phyloP scores from a whole-genome alignment of 768 basidiomycete genomes.

The Russula lepida region DNA sequence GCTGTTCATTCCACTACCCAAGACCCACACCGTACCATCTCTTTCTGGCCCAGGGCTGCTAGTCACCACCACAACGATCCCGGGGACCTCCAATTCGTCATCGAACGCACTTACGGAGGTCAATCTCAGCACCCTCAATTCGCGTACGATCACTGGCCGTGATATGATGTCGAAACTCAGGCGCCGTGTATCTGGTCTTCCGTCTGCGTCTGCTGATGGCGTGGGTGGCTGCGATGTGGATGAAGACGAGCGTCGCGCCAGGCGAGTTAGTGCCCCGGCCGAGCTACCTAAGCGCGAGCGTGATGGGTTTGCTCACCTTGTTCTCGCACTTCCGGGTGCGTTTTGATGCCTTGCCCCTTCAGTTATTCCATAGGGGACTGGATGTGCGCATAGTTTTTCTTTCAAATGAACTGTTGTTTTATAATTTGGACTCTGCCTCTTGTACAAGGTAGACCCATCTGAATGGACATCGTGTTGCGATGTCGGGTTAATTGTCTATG shows the following conservation, averaged over 20 bases:
- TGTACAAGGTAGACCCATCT: not conserved
- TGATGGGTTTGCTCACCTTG: constrained; percentile 49
- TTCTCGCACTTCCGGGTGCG: constrained; percentile 49
- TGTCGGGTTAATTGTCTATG: not conserved
- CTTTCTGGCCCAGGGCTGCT: constrained; percentile 34
- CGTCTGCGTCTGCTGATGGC: constrained; percentile 17
- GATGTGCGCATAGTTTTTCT: not conserved
- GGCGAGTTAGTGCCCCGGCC: constrained; percentile 55
- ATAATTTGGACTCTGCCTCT: not conserved
- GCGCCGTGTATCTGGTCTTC: constrained; percentile 37
- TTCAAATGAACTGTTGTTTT: not conserved
- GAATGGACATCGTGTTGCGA: not conserved
- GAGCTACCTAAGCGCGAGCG: constrained; percentile 46
- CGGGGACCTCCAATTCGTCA: constrained; percentile 37
- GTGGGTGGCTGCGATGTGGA: constrained; percentile 27
- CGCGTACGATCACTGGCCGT: constrained; percentile 46
- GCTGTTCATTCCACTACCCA: constrained; percentile 23
- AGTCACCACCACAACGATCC: constrained; percentile 42
- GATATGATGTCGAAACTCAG: constrained; percentile 60
- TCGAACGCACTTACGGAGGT: constrained; percentile 43
- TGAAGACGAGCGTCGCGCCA: constrained; percentile 30
- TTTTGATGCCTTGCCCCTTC: constrained; percentile 34
- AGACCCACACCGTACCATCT: constrained; percentile 31
- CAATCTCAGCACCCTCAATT: constrained; percentile 42
- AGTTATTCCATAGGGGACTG: not conserved